Evolutionary conservation across 2,329 filamentous ascomycete species (phyloP).

Genomic region (Pseudogymnoascus sp.): DNA sequence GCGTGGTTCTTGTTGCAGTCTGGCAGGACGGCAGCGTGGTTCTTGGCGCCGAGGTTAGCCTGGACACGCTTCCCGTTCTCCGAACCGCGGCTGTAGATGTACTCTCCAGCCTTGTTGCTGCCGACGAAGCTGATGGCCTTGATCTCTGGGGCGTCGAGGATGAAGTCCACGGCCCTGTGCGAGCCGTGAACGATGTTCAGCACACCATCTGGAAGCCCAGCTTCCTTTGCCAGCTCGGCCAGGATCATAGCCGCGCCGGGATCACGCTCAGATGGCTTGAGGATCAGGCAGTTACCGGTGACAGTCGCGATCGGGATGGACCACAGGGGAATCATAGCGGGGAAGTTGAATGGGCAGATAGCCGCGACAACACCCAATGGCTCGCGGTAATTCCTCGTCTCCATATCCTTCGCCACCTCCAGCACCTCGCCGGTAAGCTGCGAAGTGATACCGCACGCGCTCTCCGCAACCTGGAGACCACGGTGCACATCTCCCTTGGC

Average conservation of each 20-base stretch:
- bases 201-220: slow-evolving; percentile 73
- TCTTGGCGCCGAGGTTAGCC: slow-evolving; percentile 82
- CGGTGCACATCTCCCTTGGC: slow-evolving; percentile 74
- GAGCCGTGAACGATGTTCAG: slow-evolving; percentile 77
- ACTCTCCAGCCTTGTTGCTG: slow-evolving; percentile 80
- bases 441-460: slow-evolving; percentile 70
- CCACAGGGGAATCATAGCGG: slow-evolving; percentile 90
- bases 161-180: slow-evolving; percentile 75
- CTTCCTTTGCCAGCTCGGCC: slow-evolving; percentile 69
- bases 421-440: slow-evolving; percentile 76
- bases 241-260: slow-evolving; percentile 81
- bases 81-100: slow-evolving; percentile 71
- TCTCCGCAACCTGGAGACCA: slow-evolving; percentile 78
- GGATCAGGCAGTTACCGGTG: slow-evolving; percentile 73
- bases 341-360: slow-evolving; percentile 88
- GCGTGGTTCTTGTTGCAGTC: slow-evolving; percentile 90
- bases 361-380: slow-evolving; percentile 73
- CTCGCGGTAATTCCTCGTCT: slow-evolving; percentile 75
- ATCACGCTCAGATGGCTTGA: slow-evolving; percentile 82
- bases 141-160: slow-evolving; percentile 75
- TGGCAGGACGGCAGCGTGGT: slow-evolving; percentile 75
- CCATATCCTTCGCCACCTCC: slow-evolving; percentile 85
- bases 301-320: slow-evolving; percentile 78
- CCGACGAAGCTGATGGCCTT: slow-evolving; percentile 84
- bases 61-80: slow-evolving; percentile 84